Conservation (phyloP, 2,329 filamentous ascomycete genomes). For the Aspergillus jensenii region DNA sequence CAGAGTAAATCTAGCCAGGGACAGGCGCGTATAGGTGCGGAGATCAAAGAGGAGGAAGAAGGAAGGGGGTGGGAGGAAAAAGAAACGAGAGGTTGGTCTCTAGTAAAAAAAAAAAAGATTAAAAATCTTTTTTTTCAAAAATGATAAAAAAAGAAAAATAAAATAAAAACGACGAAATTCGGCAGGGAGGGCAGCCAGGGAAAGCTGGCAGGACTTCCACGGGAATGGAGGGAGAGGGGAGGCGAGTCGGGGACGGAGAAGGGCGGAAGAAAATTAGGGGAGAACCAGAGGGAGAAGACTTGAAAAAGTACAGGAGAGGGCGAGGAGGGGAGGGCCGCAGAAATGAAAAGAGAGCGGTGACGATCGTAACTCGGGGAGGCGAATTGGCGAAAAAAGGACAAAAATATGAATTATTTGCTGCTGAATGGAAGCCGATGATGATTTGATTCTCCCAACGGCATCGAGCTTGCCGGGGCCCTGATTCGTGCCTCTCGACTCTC, state of each 20-base stretch:
- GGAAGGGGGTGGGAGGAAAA: slow-evolving; percentile 20
- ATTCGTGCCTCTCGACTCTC: slow-evolving; percentile 13
- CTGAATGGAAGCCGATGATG: slow-evolving; percentile 4
- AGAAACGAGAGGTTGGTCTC: slow-evolving; percentile 8
- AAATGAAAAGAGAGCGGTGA: slow-evolving; percentile 20
- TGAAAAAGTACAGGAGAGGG: slow-evolving; percentile 10
- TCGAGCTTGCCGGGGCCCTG: background rate
- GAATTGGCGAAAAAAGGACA: slow-evolving; percentile 18
- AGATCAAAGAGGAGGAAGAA: slow-evolving; percentile 16
- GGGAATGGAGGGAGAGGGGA: slow-evolving; percentile 25
- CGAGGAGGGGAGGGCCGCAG: slow-evolving; percentile 13
- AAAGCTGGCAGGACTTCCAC: slow-evolving; percentile 19
- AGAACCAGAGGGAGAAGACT: slow-evolving; percentile 4
- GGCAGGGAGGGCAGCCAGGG: slow-evolving; percentile 20
- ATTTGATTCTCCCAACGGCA: slow-evolving; percentile 12
- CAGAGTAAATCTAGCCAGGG: slow-evolving; percentile 15
- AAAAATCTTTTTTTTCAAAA: slow-evolving; percentile 12
- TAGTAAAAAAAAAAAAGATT: slow-evolving; percentile 14
- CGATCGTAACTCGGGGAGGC: slow-evolving; percentile 26
- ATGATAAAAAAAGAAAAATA: slow-evolving; percentile 19
- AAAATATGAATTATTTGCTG: slow-evolving; percentile 10
- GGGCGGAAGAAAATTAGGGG: slow-evolving; percentile 22
- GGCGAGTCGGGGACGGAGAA: slow-evolving; percentile 13
- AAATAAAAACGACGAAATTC: slow-evolving; percentile 17
- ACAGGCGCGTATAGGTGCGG: slow-evolving; percentile 15